Base-by-base conservation (phyloP, 2,329 filamentous ascomycete genomes). In the Rosellinia necatrix region DNA sequence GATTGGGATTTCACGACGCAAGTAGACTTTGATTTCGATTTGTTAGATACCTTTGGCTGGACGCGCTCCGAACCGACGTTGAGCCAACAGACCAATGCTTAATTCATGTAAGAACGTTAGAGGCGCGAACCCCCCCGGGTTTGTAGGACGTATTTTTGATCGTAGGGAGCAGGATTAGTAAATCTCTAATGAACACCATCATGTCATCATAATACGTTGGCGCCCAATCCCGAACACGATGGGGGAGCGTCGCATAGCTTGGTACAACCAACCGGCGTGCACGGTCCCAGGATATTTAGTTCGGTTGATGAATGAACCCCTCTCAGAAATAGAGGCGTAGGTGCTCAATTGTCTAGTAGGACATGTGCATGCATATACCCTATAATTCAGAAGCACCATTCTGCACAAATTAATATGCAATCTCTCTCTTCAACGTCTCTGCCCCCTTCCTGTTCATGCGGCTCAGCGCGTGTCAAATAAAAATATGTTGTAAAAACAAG, bases 31-130 rank as follows among this genome's bases (percentile, higher is more conserved):
- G 77, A 76, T 52, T 79, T 80, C 53, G 77, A 80, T 51, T 67
- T 81, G 29, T 60, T 80, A 1, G 76, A 81, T 58, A 80, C 78
- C 0, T 81, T 78, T 64, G 76, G 78, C 53, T 81, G 77, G 77
- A 61, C 78, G 15, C 55, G 69, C n/a, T 56, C 67, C 2, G 67
- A 69, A 3, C 59, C 60, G 13, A 48, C 62, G 3, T 47, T 48
- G 8, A 64, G 59, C 21, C 61, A 67, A 19, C 61, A 68, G 41
- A 61, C 46, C 13, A 52, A 58, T 47, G 24, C 15, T 42, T 63
- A 17, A n/a, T n/a, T n/a, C n/a, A 66, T 21, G n/a, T 32, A 6
- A 25, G 19, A 41, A 3, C 15, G 10, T 6, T 21, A 34, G 25
- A 8, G 27, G 35, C 12, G 12, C 6, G n/a, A 13, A 19, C n/a